Evolutionary conservation across 2,329 filamentous ascomycete genomes (phyloP), one percentile per base, ranked within the genome.

Genomic region (Alternaria longipes): DNA sequence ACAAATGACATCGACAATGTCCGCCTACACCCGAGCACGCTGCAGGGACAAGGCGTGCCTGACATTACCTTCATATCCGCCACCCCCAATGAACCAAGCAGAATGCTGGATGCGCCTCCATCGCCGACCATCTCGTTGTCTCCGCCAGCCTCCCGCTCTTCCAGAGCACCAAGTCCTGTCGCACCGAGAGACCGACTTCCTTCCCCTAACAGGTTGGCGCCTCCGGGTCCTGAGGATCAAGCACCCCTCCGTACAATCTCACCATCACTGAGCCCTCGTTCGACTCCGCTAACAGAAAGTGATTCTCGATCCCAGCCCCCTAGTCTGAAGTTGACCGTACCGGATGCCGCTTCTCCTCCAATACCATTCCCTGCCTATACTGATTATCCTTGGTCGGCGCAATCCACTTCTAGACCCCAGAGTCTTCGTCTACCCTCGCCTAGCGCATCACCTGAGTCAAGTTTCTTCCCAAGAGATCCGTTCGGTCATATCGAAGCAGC

Each of bases 361-460:
- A 86, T 87, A 4, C 89, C 91, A 0, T 94, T 95, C 63, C 91
- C 91, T 1, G 78, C 83, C 5, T 91, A 88, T 65, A 84, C 85
- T 3, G 91, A 94, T 38, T 78, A 81, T 58, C 74, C 78, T 9
- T 71, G 72, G 38, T 81, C 81, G 8, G 76, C 81, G 3, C 67
- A 71, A 30, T 72, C 72, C 12, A 81, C 81, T 7, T 83, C 86
- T 4, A 74, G 81, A 45, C 76, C 84, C 26, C 83, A 85, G 1
- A 89, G 88, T 66, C 83, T 90, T 56, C 82, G 83, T 60, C 76
- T 90, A 34, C 84, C 87, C 24, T 79, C 84, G 18, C 78, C 86
- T 50, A 77, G 82, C 69, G 67, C 85, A 71, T 81, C 85, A 60
- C 79, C 82, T 22, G 81, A 80, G 40, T 85, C 84, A 2, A 60